These are phyloP conservation scores for Helianthus annuus DNA, from an alignment of 129 eudicot species.

Conservation along the genomic window HanXRQr2.0-SUNRISE NC_035445.2:119523633-119524132, in stretches of 20 bases:
- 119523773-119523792: conserved; percentile 95
- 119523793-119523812: conserved; percentile 75
- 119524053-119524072: conserved; percentile 84
- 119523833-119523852: conserved; percentile 91
- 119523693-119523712: conserved; percentile 99
- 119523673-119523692: conserved; percentile 89
- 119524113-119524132: conserved; percentile 83
- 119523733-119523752: conserved; percentile 82
- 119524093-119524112: conserved; percentile 97
- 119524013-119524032: conserved; percentile 92
- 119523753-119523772: conserved; percentile 97
- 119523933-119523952: conserved; percentile 95
- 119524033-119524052: conserved; percentile 93
- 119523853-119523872: conserved; percentile 90
- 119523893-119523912: conserved; percentile 89
- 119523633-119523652: conserved; percentile 99
- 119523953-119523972: conserved; percentile 88
- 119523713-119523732: conserved; percentile 80
- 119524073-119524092: conserved; percentile 78
- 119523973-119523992: conserved; percentile 82
- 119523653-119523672: conserved; percentile 98
- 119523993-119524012: conserved; percentile 99
- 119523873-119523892: conserved; percentile 98
- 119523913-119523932: conserved; percentile 90
- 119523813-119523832: conserved; percentile 95